Evolutionary conservation across 1,284 basidiomycete species (phyloP).

Genomic region (Meira nashicola): DNA sequence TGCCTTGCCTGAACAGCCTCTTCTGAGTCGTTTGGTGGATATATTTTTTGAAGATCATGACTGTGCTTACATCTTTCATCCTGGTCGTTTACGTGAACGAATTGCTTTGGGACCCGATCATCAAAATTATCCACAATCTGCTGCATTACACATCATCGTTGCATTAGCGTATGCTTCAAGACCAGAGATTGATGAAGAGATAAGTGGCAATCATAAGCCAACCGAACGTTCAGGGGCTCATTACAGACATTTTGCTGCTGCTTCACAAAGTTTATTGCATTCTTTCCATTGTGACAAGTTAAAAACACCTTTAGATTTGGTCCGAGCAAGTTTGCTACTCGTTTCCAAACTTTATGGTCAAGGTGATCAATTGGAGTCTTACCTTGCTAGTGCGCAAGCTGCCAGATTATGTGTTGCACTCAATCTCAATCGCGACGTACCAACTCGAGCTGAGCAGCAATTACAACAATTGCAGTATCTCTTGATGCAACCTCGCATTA

Average conservation of each 20-base stretch:
- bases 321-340: slow-evolving; percentile 27
- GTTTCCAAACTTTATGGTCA: slow-evolving; percentile 32
- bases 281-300: neutral
- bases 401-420: neutral
- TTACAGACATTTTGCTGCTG: neutral
- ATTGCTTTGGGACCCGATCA: neutral
- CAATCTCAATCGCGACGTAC: slow-evolving; percentile 3
- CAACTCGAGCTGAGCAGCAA: neutral
- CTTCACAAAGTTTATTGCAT: neutral
- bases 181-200: neutral
- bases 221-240: neutral
- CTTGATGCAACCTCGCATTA: neutral
- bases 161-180: neutral
- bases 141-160: slow-evolving; percentile 1
- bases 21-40: slow-evolving; percentile 26
- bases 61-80: slow-evolving; percentile 26
- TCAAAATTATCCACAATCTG: slow-evolving; percentile 1
- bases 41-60: slow-evolving; percentile 27
- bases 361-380: slow-evolving; percentile 34
- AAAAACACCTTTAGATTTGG: slow-evolving; percentile 20
- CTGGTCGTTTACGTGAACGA: slow-evolving; percentile 22
- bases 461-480: neutral
- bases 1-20: slow-evolving; percentile 26
- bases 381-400: slow-evolving; percentile 19
- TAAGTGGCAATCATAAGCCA: neutral